Evolutionary conservation across 192 early-diverging fungal genomes (phyloP).

Genomic region (Jimgerdemannia flammicorona): DNA sequence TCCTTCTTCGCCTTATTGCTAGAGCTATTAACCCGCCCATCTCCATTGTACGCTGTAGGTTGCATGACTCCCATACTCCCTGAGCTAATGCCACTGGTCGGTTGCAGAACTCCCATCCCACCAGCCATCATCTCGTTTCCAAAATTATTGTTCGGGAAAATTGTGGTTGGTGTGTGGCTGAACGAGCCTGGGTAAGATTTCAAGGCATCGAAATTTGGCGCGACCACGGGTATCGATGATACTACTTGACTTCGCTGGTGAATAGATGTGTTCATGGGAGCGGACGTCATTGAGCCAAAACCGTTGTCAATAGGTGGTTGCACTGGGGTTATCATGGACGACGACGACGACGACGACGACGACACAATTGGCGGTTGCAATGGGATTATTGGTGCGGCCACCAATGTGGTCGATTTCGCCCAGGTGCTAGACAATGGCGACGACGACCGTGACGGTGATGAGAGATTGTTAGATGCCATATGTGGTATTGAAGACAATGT

Average conservation of each 20-base stretch:
- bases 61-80: not conserved
- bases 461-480: not conserved
- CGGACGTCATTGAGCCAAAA: not conserved
- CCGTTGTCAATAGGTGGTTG: not conserved
- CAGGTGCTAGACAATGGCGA: not conserved
- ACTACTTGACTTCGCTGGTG: not conserved
- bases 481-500: not conserved
- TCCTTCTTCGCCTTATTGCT: not conserved
- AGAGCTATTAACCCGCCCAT: not conserved
- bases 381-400: not conserved
- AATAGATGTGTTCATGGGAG: not conserved
- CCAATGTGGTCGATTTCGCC: not conserved
- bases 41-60: not conserved
- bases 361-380: not conserved
- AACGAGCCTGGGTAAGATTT: not conserved
- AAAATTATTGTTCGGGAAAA: not conserved
- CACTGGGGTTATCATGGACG: not conserved
- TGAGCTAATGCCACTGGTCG: not conserved
- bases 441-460: not conserved
- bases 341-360: not conserved
- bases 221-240: not conserved
- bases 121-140: not conserved
- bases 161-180: not conserved
- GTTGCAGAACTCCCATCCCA: not conserved
- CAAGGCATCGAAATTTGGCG: not conserved